Evolutionary conservation across 495 filamentous ascomycete genomes (phyloP).

Genomic region (Parathielavia appendiculata): DNA sequence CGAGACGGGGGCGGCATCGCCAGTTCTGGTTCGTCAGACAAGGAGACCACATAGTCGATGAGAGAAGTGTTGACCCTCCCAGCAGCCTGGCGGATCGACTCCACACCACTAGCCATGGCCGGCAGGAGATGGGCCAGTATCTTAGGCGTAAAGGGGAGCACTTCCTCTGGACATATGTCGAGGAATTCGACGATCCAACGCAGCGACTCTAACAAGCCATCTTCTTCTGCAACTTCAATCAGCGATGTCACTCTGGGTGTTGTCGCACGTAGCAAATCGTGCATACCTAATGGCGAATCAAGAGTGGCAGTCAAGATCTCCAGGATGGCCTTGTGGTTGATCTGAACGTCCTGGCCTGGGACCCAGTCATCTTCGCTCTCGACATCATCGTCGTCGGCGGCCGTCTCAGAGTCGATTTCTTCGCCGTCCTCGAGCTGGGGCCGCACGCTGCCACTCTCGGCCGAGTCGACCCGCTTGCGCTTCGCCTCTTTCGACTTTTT

Average conservation of each 20-base stretch:
- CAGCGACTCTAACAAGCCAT: conserved; percentile 82
- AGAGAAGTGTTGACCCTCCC: conserved; percentile 82
- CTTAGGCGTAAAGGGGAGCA: conserved; percentile 89
- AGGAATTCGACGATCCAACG: conserved; percentile 96
- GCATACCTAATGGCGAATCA: conserved; percentile 70
- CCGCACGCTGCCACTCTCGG: conserved; percentile 54
- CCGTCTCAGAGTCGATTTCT: conserved; percentile 55
- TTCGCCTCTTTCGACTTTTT: conserved; percentile 66
- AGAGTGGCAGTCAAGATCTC: conserved; percentile 90
- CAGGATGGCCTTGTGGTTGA: conserved; percentile 86
- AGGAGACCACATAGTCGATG: conserved; percentile 83
- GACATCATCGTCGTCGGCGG: conserved; percentile 51
- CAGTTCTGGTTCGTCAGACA: conserved; percentile 67
- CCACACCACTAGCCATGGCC: conserved; percentile 86
- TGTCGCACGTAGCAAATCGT: neutral
- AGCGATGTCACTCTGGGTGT: conserved; percentile 14
- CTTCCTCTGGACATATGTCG: conserved; percentile 94
- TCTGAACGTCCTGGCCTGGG: conserved; percentile 92
- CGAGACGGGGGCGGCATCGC: conserved; percentile 39
- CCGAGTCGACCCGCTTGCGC: conserved; percentile 57
- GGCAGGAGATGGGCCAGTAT: conserved; percentile 89
- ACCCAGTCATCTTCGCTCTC: conserved; percentile 88
- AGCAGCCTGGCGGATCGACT: conserved; percentile 82
- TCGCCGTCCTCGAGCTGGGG: conserved; percentile 41
- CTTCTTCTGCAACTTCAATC: conserved; percentile 58